Evolutionary conservation across 441 rosid species (phyloP).

Genomic region (Viola pubescens): DNA sequence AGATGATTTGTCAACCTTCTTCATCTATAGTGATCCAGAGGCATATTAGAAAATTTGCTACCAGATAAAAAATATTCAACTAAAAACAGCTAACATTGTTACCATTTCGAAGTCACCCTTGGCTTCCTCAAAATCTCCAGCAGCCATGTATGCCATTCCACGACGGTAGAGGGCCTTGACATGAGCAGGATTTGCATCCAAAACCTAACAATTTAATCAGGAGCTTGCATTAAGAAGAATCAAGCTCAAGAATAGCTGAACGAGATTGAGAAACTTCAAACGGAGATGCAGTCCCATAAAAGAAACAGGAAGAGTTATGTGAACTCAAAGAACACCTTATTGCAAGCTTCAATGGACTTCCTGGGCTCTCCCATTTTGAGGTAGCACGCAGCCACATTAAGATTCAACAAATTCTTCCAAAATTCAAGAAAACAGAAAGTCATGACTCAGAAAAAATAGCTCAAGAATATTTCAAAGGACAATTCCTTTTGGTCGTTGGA

Average conservation of each 20-base stretch:
- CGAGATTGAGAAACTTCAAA: background rate
- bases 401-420: constrained; percentile 62
- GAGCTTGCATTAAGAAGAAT: background rate
- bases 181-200: constrained; percentile 81
- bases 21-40: constrained; percentile 38
- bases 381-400: constrained; percentile 86
- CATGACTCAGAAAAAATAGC: background rate
- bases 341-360: constrained; percentile 78
- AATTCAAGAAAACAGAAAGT: constrained; percentile 11
- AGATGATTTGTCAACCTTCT: constrained; percentile 47
- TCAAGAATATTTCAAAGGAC: background rate
- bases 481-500: background rate
- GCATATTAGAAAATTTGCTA: constrained; percentile 13
- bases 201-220: constrained; percentile 39
- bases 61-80: background rate
- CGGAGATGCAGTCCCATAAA: background rate
- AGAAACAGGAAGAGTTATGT: background rate
- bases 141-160: constrained; percentile 82
- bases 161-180: constrained; percentile 90
- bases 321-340: constrained; percentile 49
- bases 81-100: constrained; percentile 9
- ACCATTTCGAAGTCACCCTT: constrained; percentile 73
- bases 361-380: constrained; percentile 86
- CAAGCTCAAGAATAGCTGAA: background rate
- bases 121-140: constrained; percentile 87